Base-by-base conservation (phyloP, 1,284 basidiomycete species). In the Ustilago lituana region DNA sequence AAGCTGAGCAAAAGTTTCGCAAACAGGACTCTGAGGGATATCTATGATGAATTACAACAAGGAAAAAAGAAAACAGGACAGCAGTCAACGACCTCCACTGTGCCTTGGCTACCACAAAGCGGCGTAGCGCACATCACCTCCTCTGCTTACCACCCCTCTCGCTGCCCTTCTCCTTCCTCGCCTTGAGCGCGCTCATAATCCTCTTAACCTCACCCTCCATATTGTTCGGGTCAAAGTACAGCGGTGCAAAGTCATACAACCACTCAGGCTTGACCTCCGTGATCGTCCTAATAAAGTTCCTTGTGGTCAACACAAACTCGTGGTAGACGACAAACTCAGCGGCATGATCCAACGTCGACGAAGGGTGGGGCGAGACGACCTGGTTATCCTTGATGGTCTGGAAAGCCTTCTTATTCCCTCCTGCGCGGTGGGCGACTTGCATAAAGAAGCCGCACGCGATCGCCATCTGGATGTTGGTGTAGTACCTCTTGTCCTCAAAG, bases 271-370 rank as follows among this genome's bases (percentile, higher is more conserved):
- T 86, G 53, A 98, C 87, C 66, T 94, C 93, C 1, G 93, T 91
- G 19, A 95, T 92, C 0, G 92, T 96, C 35, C 95, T 89, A 77
- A 98, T 94, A 77, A 59, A 87, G 84, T 87, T 82, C 79, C 86
- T 85, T 9, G 93, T 93, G 12, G 95, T 98, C 65, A 98, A 85
- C 24, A 98, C 93, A 81, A 98, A 98, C 83, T 84, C 96, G 82
- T 98, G 96, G 86, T 96, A 99, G 36, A 97, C 83, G 14, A 98
- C 93, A 92, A 94, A 98, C 78, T 98, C 94, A 0, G 95, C 94
- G 57, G 90, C 90, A n/a, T 88, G 88, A 73, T 96, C 92, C 43
- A 98, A 85, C 24, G 94, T 93, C 67, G 93, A 95, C 5, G 91
- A 92, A 6, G 95, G 92, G 82, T 99, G 95, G n/a, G 98, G 85